Base-by-base conservation (phyloP, 2,329 filamentous ascomycete species). In the Trematosphaeria pertusa region DNA sequence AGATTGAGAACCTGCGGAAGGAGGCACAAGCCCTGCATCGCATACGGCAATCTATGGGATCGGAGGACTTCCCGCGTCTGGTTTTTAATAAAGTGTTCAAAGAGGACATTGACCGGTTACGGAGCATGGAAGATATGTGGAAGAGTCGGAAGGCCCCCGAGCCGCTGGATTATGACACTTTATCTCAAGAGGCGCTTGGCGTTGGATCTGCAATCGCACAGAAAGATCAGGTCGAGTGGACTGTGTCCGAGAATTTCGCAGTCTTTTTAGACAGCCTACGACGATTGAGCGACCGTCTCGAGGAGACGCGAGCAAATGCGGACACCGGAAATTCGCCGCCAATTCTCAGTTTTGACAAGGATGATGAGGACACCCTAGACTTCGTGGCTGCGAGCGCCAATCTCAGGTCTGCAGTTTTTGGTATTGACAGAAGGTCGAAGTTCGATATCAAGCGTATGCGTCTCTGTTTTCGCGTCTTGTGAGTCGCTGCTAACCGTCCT, bases 121-220 rank as follows among this genome's bases (percentile, higher is more conserved):
- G 86, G 31, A 88, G 87, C 11, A 95, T 97, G 83, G 87, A 94
- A 65, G 93, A 95, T 54, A 96, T 97, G 91, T 99, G 94, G 94
- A 95, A 91, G 73, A 86, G 84, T 3, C 83, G 91, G 56, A 83
- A 84, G 52, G 80, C 87, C 1, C 94, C 93, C 0, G 80, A 87
- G 59, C 76, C 89, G 6, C 78, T 97, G 10, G 79, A 87, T 30
- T 96, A 88, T 68, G 80, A 86, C 10, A 70, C 74, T 0, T 67
- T 93, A 1, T 72, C 82, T 36, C 65, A 78, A 15, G 78, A 85
- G 41, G 78, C 83, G 2, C 65, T 74, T 2, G 76, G 73, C 1
- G 71, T 83, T 7, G 78, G 80, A 11, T 62, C 73, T 2, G 82
- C 80, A 37, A 76, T 88, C 5, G 74, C 81, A 0, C 73, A 78